Evolutionary conservation across 352 stramenopile genomes (phyloP), one percentile per base, ranked within the genome.

Genomic region (Phytopythium boreale): DNA sequence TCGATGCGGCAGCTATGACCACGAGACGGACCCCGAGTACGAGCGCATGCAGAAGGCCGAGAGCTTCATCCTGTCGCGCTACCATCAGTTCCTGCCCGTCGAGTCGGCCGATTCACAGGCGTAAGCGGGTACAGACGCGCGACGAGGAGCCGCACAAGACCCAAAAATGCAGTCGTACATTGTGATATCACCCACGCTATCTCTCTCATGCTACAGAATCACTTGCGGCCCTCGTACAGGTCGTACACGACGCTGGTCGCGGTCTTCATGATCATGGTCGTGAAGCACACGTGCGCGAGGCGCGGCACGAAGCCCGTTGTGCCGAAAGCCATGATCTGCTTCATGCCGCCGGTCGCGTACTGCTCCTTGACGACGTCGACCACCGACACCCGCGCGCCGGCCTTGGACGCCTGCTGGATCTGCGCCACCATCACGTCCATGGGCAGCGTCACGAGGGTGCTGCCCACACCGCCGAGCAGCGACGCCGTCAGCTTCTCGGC

Each of bases 381-480:
- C 6, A 94, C 75, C 29, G 75, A 85, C 24, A 97, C 90, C 67
- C 93, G 84, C 24, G 83, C 71, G 51, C 88, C 89, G 17, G 90
- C 90, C 74, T 96, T 96, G 64, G 84, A 92, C 22, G 90, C 88
- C 67, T 96, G 83, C 74, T 98, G 93, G 70, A 97, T 98, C 72
- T 98, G 93, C 41, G 92, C 89, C 27, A 98, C 92, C 67, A 97
- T 80, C 24, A 98, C 92, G 67, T 98, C 93, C 59, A 98, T 87
- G 5, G 93, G 93, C 59, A 98, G 75, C 41, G 93, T 98, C 51
- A 83, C 52, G 20, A 95, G 66, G 11, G 89, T 83, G 43, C 80
- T 96, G 56, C 87, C 47, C 7, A 80, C 79, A 51, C 93, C 93
- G 31, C 93, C 93, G 20, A 96, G 56, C 53, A 98, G 73, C 59